These are phyloP conservation scores for Neonectria hederae DNA, from an alignment of 2,329 filamentous ascomycete genomes.

Conservation along the genomic window DNA sequence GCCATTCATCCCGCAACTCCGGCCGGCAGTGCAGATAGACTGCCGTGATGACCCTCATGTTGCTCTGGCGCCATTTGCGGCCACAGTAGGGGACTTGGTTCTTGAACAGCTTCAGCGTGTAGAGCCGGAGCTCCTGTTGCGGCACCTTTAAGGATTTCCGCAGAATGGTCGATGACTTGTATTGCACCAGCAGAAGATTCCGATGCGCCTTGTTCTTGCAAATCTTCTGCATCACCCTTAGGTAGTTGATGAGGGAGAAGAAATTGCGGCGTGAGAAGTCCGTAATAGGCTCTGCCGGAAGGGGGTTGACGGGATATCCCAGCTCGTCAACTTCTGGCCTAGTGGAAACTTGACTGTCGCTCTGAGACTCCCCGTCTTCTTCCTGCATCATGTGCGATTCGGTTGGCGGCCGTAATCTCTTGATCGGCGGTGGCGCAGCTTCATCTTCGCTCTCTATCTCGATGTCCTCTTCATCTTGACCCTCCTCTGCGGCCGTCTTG, in stretches of 20 bases:
- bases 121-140: conserved; percentile 85
- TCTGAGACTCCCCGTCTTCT: conserved; percentile 42
- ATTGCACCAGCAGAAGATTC: conserved; percentile 91
- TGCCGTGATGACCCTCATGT: conserved; percentile 98
- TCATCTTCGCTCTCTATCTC: conserved; percentile 74
- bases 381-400: conserved; percentile 44
- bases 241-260: conserved; percentile 93
- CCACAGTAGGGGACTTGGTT: conserved; percentile 98
- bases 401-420: conserved; percentile 62
- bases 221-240: conserved; percentile 96
- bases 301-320: conserved; percentile 77
- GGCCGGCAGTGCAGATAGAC: conserved; percentile 94
- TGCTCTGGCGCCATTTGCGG: conserved; percentile 95
- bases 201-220: conserved; percentile 96
- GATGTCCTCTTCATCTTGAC: conserved; percentile 47
- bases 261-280: conserved; percentile 94
- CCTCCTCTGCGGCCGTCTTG: conserved; percentile 47
- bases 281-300: conserved; percentile 81
- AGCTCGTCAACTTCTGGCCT: conserved; percentile 83
- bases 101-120: conserved; percentile 98
- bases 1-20: conserved; percentile 94
- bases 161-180: conserved; percentile 92
- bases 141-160: conserved; percentile 92
- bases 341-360: conserved; percentile 47
- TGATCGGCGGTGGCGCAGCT: conserved; percentile 84